phyloP scores from a whole-genome alignment of 306 rosid genomes.

The Rosa lucieae region DNA sequence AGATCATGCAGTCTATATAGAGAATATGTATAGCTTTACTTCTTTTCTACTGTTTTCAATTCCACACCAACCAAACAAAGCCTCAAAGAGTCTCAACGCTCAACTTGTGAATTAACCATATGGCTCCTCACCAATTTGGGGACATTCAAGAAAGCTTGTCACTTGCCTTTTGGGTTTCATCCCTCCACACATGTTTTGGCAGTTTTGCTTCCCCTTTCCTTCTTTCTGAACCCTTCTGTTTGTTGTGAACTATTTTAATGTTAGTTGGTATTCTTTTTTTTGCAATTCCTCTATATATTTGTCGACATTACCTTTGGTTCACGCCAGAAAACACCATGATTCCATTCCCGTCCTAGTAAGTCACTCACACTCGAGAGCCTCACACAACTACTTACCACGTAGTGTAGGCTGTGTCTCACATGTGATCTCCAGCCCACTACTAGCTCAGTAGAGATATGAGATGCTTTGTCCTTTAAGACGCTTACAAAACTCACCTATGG shows the following conservation, averaged over 20 bases:
- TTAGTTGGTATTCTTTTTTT: constrained; percentile 30
- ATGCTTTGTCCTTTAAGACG: constrained; percentile 25
- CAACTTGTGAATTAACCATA: constrained; percentile 39
- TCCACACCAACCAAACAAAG: constrained; percentile 29
- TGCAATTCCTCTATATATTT: constrained; percentile 8
- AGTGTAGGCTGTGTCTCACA: constrained; percentile 35
- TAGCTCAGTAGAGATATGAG: background rate
- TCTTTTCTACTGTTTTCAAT: constrained; percentile 23
- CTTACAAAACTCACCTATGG: constrained; percentile 25
- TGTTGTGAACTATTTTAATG: constrained; percentile 24
- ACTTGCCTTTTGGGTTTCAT: constrained; percentile 26
- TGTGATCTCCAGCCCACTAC: constrained; percentile 45
- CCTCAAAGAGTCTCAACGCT: constrained; percentile 29
- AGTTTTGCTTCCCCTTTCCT: constrained; percentile 15
- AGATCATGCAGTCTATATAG: background rate
- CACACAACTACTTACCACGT: constrained; percentile 26
- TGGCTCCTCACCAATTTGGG: constrained; percentile 31
- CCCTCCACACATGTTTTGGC: constrained; percentile 29
- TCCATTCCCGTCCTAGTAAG: constrained; percentile 46
- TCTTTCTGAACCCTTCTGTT: constrained; percentile 23
- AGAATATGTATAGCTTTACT: background rate
- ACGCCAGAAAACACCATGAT: constrained; percentile 53
- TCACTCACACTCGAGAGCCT: constrained; percentile 49
- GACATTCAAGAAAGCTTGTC: constrained; percentile 31
- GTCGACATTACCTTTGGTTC: constrained; percentile 47